Percentiles rank a stretch among this genome's conserved stretches.
These are phyloP conservation scores for Sphagnum contortum DNA, from an alignment of 225 moss, liverwort and hornwort genomes.

Conservation along the genomic window DNA sequence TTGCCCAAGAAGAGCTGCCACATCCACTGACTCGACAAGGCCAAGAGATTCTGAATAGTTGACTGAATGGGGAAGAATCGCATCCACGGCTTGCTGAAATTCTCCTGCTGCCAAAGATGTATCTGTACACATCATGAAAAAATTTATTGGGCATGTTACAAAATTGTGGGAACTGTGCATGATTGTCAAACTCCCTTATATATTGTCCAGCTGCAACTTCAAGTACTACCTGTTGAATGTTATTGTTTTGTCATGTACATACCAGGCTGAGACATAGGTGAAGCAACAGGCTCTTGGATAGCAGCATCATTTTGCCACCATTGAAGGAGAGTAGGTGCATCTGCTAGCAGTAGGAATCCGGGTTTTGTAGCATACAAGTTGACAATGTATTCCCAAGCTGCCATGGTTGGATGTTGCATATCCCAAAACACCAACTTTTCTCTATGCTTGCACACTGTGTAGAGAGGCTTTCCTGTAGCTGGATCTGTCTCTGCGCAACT, in stretches of 20 bases:
- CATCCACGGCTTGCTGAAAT: slow-evolving; percentile 19
- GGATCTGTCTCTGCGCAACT: slow-evolving; percentile 20
- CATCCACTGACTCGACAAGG: slow-evolving; percentile 38
- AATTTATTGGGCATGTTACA: not conserved
- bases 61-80: slow-evolving; percentile 12
- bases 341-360: slow-evolving; percentile 22
- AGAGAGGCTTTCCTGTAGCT: slow-evolving; percentile 2
- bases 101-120: slow-evolving; percentile 9
- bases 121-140: slow-evolving; percentile 1
- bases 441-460: slow-evolving; percentile 21
- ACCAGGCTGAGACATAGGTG: slow-evolving; percentile 17
- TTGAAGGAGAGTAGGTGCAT: slow-evolving; percentile 14
- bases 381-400: slow-evolving; percentile 36
- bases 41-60: slow-evolving; percentile 52
- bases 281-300: slow-evolving; percentile 20
- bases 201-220: not conserved
- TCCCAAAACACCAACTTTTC: slow-evolving; percentile 34
- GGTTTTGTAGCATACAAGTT: slow-evolving; percentile 12
- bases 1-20: slow-evolving; percentile 4
- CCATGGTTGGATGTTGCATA: slow-evolving; percentile 11
- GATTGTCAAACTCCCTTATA: too few species aligned
- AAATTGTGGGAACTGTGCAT: too few species aligned
- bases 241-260: not conserved
- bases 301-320: slow-evolving; percentile 25
- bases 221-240: too few species aligned